These are phyloP conservation scores for Cucumis cinereus DNA, from an alignment of 306 rosid species.

Conservation along the genomic window DNA sequence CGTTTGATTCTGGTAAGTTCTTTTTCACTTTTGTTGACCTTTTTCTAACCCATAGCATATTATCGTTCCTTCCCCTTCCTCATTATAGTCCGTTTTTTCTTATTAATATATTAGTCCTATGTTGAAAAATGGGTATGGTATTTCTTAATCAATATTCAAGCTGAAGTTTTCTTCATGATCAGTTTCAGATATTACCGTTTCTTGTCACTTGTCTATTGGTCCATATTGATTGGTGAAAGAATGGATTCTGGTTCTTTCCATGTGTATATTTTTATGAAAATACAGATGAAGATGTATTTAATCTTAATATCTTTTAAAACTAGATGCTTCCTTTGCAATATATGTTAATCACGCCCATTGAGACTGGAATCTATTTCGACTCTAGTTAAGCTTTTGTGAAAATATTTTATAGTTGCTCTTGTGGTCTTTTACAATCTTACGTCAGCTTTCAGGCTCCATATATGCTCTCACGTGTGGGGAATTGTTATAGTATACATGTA, in stretches of 20 bases:
- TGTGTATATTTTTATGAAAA: not conserved
- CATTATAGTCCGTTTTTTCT: not conserved
- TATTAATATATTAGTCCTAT: not conserved
- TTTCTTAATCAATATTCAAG: not conserved
- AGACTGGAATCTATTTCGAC: not conserved
- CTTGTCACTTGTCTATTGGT: not conserved
- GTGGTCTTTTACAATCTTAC: not conserved
- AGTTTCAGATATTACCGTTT: not conserved
- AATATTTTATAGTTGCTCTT: not conserved
- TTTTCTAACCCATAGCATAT: not conserved
- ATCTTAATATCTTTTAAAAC: not conserved
- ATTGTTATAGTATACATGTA: not conserved
- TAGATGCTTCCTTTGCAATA: not conserved
- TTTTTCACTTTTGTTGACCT: not conserved
- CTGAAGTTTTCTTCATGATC: not conserved
- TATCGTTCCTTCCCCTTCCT: not conserved
- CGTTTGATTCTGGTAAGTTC: conserved; percentile 69
- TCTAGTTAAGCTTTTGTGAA: not conserved
- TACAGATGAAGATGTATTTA: not conserved
- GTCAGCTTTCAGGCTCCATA: not conserved
- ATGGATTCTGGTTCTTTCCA: not conserved
- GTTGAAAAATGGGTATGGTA: not conserved
- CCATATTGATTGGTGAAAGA: not conserved
- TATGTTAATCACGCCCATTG: not conserved
- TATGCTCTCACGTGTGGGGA: not conserved